Conservation (phyloP, 345 rosid species). For the Turnera subulata region DNA sequence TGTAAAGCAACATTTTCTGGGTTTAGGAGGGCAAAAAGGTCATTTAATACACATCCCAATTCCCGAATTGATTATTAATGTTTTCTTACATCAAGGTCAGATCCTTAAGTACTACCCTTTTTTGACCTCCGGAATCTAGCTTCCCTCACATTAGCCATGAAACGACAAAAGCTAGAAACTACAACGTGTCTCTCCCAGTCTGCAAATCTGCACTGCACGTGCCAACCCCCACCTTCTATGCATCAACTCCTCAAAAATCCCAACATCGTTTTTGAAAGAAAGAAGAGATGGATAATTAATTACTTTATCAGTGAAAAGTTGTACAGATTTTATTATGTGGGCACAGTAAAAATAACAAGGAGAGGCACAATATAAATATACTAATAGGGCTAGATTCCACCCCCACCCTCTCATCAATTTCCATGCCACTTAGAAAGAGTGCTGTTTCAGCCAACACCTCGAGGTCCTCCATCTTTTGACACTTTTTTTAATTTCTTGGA, state of each 20-base stretch:
- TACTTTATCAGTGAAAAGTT: too few species aligned
- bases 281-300: too few species aligned
- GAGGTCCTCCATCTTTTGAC: constrained; percentile 18
- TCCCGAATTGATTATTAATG: background rate
- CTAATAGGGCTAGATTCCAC: too few species aligned
- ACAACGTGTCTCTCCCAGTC: constrained; percentile 33
- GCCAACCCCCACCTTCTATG: constrained; percentile 31
- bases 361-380: too few species aligned
- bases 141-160: constrained; percentile 26
- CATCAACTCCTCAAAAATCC: constrained; percentile 34
- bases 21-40: constrained; percentile 15
- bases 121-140: constrained; percentile 45
- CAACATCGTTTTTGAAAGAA: constrained; percentile 6
- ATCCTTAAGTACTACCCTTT: constrained; percentile 16
- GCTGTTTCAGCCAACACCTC: constrained; percentile 15
- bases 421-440: constrained; percentile 7
- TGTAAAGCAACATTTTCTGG: background rate
- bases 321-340: too few species aligned
- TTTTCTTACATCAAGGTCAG: constrained; percentile 11
- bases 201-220: constrained; percentile 53
- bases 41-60: background rate
- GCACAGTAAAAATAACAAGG: too few species aligned
- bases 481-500: constrained; percentile 5
- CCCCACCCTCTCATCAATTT: constrained; percentile 17
- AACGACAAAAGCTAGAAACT: constrained; percentile 43